Evolutionary conservation across 2,329 filamentous ascomycete genomes (phyloP).

Genomic region (Sporothrix humicola): DNA sequence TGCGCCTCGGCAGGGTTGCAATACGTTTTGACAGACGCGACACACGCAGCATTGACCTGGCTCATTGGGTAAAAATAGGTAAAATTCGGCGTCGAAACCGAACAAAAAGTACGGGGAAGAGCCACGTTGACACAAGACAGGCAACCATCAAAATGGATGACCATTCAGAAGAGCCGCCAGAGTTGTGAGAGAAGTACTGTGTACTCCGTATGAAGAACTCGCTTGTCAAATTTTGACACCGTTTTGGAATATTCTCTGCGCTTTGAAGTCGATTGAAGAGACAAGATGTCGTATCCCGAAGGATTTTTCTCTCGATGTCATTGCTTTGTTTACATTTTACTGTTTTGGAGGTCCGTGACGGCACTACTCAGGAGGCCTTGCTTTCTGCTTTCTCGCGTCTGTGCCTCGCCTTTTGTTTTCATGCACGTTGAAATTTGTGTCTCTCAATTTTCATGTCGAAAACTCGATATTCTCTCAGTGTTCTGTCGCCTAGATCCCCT

Average conservation of each 20-base stretch:
- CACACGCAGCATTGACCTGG: neutral
- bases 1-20: neutral
- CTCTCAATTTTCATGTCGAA: neutral
- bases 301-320: neutral
- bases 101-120: neutral
- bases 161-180: neutral
- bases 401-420: conserved; percentile 1
- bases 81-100: too few relatives aligned
- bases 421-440: neutral
- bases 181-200: neutral
- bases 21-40: conserved; percentile 15
- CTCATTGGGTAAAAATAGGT: too few relatives aligned
- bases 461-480: neutral
- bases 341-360: neutral
- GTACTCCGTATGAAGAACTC: neutral
- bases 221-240: too few relatives aligned
- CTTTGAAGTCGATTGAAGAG: neutral
- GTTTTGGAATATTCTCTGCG: too few relatives aligned
- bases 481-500: conserved; percentile 14
- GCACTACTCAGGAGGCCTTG: neutral
- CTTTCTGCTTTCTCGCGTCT: neutral
- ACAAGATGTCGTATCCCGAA: neutral
- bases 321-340: neutral
- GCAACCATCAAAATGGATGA: neutral
- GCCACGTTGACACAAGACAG: conserved; percentile 19